A percentile compares a stretch with the other conserved stretches of the same genome.
Conservation (phyloP, 2,329 filamentous ascomycete genomes). For the Botryosphaeria dothidea region DNA sequence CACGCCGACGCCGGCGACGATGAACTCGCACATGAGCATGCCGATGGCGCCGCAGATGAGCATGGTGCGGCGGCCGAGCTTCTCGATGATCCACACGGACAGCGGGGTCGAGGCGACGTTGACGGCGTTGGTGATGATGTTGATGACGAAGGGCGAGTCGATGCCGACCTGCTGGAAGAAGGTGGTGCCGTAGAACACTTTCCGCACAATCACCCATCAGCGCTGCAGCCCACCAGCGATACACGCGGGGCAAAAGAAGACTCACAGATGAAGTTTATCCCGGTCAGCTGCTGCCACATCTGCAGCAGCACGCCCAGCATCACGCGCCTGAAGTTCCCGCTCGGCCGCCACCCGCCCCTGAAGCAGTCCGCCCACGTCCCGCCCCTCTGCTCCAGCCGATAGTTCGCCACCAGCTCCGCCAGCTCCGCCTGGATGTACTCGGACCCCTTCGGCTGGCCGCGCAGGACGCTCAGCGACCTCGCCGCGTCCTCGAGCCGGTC, state of each 20-base stretch:
- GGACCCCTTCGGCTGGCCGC: slow-evolving; percentile 71
- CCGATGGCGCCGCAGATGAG: slow-evolving; percentile 76
- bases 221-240: too few relatives aligned
- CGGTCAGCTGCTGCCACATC: slow-evolving; percentile 64
- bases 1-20: slow-evolving; percentile 69
- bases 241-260: neutral
- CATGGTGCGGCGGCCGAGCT: slow-evolving; percentile 75
- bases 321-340: slow-evolving; percentile 45
- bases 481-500: slow-evolving; percentile 64
- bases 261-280: slow-evolving; percentile 79
- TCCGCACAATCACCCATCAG: too few relatives aligned
- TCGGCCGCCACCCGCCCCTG: slow-evolving; percentile 48
- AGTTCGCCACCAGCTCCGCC: slow-evolving; percentile 83
- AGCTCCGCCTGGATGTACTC: slow-evolving; percentile 77
- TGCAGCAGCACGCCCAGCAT: slow-evolving; percentile 49
- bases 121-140: slow-evolving; percentile 81
- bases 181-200: slow-evolving; percentile 63
- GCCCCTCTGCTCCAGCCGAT: slow-evolving; percentile 34
- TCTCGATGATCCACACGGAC: slow-evolving; percentile 85
- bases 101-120: slow-evolving; percentile 83
- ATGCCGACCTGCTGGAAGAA: slow-evolving; percentile 75
- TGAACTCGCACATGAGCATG: slow-evolving; percentile 85
- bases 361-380: slow-evolving; percentile 69
- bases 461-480: slow-evolving; percentile 63
- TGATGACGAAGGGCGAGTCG: slow-evolving; percentile 76